Conservation (phyloP, 495 filamentous ascomycete species). For the Pseudomonodictys pantanalensis region DNA sequence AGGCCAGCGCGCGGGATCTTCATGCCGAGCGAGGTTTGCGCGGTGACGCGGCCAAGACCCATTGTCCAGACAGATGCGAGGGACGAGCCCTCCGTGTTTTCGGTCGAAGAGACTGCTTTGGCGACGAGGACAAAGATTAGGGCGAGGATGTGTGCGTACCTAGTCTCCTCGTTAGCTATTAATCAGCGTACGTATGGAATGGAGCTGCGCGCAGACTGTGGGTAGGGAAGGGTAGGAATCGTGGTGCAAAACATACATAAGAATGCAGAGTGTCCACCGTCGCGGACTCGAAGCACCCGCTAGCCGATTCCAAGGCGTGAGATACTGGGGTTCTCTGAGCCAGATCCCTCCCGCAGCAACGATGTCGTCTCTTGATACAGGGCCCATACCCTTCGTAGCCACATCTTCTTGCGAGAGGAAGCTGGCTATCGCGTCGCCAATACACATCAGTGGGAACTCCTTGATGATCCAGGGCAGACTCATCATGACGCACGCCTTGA, state of each 20-base stretch:
- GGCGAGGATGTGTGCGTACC: too few species aligned
- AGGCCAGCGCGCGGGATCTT: neutral
- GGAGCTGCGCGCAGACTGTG: too few species aligned
- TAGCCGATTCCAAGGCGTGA: too few species aligned
- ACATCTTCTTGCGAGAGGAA: neutral
- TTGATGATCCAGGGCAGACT: neutral
- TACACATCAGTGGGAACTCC: neutral
- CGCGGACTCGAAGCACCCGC: too few species aligned
- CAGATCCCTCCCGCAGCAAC: neutral
- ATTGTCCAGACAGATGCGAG: neutral
- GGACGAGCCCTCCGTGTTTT: too few species aligned
- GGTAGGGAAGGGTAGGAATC: too few species aligned
- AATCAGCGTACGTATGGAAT: too few species aligned
- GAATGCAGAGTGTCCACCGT: too few species aligned
- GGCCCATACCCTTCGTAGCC: neutral
- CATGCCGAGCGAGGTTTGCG: neutral
- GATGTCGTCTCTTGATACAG: neutral
- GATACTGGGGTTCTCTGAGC: neutral
- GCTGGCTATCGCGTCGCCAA: conserved; percentile 1
- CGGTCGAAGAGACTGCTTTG: too few species aligned
- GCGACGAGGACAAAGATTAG: too few species aligned
- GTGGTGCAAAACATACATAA: too few species aligned
- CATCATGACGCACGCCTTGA: neutral
- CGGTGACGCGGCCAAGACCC: neutral
- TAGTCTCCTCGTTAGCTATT: too few species aligned